Percentiles rank a stretch among this genome's conserved stretches.
Evolutionary conservation across 2,329 filamentous ascomycete species (phyloP).

Genomic region (Aspergillus hiratsukae): DNA sequence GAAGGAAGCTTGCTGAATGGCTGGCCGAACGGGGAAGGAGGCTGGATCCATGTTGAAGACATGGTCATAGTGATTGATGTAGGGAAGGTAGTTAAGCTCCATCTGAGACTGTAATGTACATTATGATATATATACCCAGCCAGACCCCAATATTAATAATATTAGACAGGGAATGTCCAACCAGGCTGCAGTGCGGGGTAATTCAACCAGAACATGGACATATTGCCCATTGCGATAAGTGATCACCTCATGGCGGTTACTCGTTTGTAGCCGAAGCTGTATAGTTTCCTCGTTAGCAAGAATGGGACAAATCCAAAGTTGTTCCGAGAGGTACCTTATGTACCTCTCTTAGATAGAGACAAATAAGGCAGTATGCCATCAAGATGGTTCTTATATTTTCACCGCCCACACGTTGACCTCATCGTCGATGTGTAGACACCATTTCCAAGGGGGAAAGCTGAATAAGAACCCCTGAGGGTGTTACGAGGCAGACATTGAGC

Average conservation of each 20-base stretch:
- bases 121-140: too few species aligned
- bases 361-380: background rate
- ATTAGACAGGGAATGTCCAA: background rate
- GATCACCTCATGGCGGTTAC: background rate
- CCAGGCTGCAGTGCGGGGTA: background rate
- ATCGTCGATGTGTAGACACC: background rate
- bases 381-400: background rate
- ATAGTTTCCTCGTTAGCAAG: background rate
- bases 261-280: background rate
- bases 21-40: too few species aligned
- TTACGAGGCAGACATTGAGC: background rate
- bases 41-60: too few species aligned
- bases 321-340: too few species aligned
- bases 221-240: background rate
- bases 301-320: background rate
- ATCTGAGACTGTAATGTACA: background rate
- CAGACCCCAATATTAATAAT: background rate
- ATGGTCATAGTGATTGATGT: constrained; percentile 17
- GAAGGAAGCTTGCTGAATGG: constrained; percentile 31
- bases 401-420: background rate
- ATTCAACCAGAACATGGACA: background rate
- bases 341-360: background rate
- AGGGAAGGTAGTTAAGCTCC: background rate
- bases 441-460: background rate
- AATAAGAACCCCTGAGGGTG: background rate